Base-by-base conservation (phyloP, 768 basidiomycete genomes). In the Boletellus sp. region DNA sequence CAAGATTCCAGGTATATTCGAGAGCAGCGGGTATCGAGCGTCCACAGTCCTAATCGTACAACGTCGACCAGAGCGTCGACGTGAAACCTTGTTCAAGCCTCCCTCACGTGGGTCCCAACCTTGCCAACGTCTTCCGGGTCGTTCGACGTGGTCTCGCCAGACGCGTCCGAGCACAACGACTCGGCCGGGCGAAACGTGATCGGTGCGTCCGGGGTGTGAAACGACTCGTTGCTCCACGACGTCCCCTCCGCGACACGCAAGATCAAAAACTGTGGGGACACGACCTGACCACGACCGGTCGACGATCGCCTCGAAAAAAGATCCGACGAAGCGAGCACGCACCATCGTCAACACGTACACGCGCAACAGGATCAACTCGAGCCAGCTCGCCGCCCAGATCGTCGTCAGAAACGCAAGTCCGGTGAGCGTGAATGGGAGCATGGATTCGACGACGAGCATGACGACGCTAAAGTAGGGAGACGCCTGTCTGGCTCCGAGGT, bases 261-360 rank as follows among this genome's bases (percentile, higher is more conserved):
- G 19, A 59, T 56, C 35, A 59, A 37, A 17, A 57, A 20, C 31
- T 50, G 53, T 20, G 51, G 41, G 11, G 58, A 51, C 20, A 56
- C 15, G 26, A 34, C 38, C 59, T 60, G 24, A 15, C 15, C 13
- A 28, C 8, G 36, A 42, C 2, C 5, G 12, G 19, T 32, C 31
- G 26, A 42, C 11, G 16, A 16, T 28, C 17, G 9, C n/a, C n/a
- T n/a, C n/a, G n/a, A n/a, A n/a, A n/a, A 3, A 11, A 6, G 13
- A 42, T 4, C n/a, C 24, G 9, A 2, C 26, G 10, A 42, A 17
- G 3, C 7, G 6, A 13, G 24, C n/a, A 35, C 51, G 15, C 31
- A 60, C 52, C 42, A 48, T 57, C 38, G 50, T 23, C 15, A 51
- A 6, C 3, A 37, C 4, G 26, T 56, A 47, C 16, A 47, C 31